Evolutionary conservation across 2,329 filamentous ascomycete genomes (phyloP), one percentile per base, ranked within the genome.

Genomic region (Cladorrhinum sp.): DNA sequence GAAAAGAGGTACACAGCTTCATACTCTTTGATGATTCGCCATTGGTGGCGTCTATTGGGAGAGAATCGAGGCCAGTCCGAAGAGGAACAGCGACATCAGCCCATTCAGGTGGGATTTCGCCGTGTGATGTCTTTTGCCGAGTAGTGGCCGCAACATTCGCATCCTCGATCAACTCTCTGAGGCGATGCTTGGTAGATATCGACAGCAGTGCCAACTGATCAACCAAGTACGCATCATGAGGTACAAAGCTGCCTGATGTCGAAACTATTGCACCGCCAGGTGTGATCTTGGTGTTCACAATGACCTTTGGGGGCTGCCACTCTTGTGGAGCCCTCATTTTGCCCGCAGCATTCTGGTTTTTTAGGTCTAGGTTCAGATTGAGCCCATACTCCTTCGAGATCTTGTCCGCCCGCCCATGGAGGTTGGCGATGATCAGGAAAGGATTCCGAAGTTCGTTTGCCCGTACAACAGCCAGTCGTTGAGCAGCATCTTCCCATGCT

Each of bases 191-290:
- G 9, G 91, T 87, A 18, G 91, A 90, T 59, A 97, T 82, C 5
- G 92, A 95, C 60, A 97, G 73, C 16, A 97, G 79, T 24, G 91
- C 89, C 50, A 97, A 77, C 66, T 97, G 90, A 63, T 96, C 92
- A 13, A 90, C 88, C 32, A 96, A 78, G 57, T 84, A 86, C 1
- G 90, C 85, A 49, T 92, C 89, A 36, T 89, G 86, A 0, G 95
- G 84, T 38, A 96, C 84, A 57, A 89, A 91, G 20, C 85, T 85
- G 1, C 87, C 87, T 13, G 80, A 81, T 1, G 87, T 87, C 48
- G 83, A 76, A 2, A 91, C 81, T 23, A 88, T 75, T 12, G 84
- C 84, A 67, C 74, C 74, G 55, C 92, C 86, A 0, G 86, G 82
- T 0, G 85, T 86, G 1, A 77, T 78, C 62, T 82, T 82, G 61